Percentiles rank a stretch among this genome's conserved stretches.
Evolutionary conservation across 139 green algal species (phyloP).

Genomic region (Micromonas commoda): DNA sequence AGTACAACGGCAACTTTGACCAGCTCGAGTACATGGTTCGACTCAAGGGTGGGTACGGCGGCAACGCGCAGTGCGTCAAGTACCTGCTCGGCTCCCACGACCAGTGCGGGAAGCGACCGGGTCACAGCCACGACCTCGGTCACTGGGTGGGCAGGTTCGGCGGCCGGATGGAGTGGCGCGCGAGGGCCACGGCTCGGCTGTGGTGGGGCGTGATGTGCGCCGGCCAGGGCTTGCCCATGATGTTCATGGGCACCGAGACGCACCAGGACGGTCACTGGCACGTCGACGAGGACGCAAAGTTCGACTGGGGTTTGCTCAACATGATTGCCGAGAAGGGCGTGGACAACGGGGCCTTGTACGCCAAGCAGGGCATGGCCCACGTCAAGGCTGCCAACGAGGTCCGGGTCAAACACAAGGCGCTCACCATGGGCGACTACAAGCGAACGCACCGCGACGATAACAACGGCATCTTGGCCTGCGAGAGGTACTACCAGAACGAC

Average conservation of each 20-base stretch:
- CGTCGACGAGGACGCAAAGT: constrained; percentile 37
- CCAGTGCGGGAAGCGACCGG: constrained; percentile 56
- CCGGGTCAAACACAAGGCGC: constrained; percentile 12
- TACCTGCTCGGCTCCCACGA: constrained; percentile 62
- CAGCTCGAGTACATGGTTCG: neutral
- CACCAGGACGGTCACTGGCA: constrained; percentile 55
- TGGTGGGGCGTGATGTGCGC: constrained; percentile 53
- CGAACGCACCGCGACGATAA: constrained; percentile 23
- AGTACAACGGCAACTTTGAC: neutral
- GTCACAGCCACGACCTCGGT: constrained; percentile 37
- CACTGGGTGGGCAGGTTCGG: constrained; percentile 29
- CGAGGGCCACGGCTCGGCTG: constrained; percentile 45
- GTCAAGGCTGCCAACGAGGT: constrained; percentile 33
- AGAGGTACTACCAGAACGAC: constrained; percentile 3
- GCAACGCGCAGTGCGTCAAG: constrained; percentile 51
- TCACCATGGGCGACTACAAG: constrained; percentile 14
- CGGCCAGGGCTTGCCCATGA: constrained; percentile 56
- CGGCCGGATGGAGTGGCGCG: constrained; percentile 40
- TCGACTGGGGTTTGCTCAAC: constrained; percentile 37
- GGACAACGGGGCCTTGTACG: constrained; percentile 25
- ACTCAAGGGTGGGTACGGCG: neutral
- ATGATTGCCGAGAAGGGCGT: neutral
- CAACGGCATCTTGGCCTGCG: constrained; percentile 22
- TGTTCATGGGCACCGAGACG: constrained; percentile 61
- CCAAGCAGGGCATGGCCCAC: constrained; percentile 27